Conservation (phyloP, 1,139 yeast species). For the Nakaseomyces sp. region DNA sequence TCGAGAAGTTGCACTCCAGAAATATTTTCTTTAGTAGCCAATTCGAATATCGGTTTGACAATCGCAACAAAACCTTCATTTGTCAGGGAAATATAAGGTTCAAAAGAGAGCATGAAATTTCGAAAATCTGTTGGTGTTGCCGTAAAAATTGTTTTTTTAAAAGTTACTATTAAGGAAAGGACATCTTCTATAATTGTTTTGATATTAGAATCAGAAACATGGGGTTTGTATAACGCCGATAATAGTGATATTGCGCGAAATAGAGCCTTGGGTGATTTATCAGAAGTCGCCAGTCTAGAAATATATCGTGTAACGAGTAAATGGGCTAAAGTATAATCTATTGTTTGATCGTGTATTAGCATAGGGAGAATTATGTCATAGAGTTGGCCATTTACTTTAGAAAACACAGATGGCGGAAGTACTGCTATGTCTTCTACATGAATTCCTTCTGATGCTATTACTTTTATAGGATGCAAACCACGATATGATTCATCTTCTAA, state of each 20-base stretch:
- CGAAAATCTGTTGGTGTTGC: neutral
- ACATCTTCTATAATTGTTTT: neutral
- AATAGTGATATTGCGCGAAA: neutral
- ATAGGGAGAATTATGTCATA: slow-evolving; percentile 5
- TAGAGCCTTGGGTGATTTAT: neutral
- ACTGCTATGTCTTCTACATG: slow-evolving; percentile 12
- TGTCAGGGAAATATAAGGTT: neutral
- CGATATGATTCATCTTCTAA: slow-evolving; percentile 8
- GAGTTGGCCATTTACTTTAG: slow-evolving; percentile 5
- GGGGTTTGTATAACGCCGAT: neutral
- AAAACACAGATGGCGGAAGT: slow-evolving; percentile 10
- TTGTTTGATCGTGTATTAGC: neutral
- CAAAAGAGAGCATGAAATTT: neutral
- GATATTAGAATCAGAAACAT: neutral
- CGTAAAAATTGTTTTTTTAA: neutral
- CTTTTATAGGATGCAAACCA: slow-evolving; percentile 15
- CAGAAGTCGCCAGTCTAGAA: neutral
- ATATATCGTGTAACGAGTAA: neutral
- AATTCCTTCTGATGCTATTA: slow-evolving; percentile 19
- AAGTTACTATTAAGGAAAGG: neutral
- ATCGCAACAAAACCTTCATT: neutral
- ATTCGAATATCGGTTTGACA: neutral
- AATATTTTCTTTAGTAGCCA: neutral
- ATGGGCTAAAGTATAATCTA: neutral
- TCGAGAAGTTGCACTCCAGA: slow-evolving; percentile 8